A percentile compares a stretch with the other conserved stretches of the same genome.
phyloP scores from a whole-genome alignment of 768 basidiomycete species.

The Tulasnella sp. region DNA sequence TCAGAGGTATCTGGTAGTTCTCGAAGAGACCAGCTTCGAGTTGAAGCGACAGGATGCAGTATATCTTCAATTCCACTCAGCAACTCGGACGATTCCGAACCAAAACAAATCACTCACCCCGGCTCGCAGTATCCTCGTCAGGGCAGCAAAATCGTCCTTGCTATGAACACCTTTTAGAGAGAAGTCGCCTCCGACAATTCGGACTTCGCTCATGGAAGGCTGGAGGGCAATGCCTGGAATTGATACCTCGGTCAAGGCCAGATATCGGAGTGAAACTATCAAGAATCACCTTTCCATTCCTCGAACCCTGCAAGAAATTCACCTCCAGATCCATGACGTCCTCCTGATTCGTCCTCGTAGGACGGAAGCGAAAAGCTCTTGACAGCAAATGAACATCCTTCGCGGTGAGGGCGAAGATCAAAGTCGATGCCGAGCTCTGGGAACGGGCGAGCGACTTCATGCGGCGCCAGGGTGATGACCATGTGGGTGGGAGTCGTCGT shows the following conservation, averaged over 20 bases:
- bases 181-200: constrained; percentile 67
- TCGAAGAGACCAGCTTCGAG: constrained; percentile 22
- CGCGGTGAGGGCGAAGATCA: constrained; percentile 27
- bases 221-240: not conserved
- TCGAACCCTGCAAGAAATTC: constrained; percentile 55
- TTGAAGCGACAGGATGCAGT: constrained; percentile 50
- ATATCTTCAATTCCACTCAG: constrained; percentile 58
- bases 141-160: constrained; percentile 48
- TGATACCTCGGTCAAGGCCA: not conserved
- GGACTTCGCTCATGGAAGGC: constrained; percentile 37
- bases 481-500: constrained; percentile 24
- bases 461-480: constrained; percentile 26
- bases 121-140: constrained; percentile 57
- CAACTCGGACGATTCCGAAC: constrained; percentile 63
- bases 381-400: constrained; percentile 51
- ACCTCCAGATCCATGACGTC: constrained; percentile 35
- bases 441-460: not conserved
- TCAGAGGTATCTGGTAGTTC: constrained; percentile 25
- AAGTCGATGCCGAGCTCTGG: constrained; percentile 25
- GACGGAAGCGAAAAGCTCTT: constrained; percentile 50
- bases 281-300: constrained; percentile 55
- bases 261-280: not conserved
- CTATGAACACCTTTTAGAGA: constrained; percentile 54
- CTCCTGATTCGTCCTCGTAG: constrained; percentile 40
- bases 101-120: constrained; percentile 49